A percentile compares a stretch with the other conserved stretches of the same genome.
Evolutionary conservation across 495 filamentous ascomycete species (phyloP).

Genomic region (Trypethelium eluteriae): DNA sequence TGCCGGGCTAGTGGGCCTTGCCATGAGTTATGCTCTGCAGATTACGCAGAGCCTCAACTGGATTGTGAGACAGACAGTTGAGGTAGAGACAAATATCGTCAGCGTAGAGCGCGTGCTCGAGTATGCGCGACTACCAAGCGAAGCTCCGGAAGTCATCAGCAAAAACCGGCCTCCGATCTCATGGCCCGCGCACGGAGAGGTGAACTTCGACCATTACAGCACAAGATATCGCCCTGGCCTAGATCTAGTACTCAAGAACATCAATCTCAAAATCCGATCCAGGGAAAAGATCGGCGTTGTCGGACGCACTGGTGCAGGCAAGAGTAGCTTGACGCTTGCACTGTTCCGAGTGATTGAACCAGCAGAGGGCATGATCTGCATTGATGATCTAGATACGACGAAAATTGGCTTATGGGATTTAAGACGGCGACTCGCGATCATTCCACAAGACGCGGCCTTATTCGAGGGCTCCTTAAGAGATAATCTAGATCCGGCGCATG

Average conservation of each 20-base stretch:
- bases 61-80: slow-evolving; percentile 98
- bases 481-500: slow-evolving; percentile 90
- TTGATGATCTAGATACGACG: slow-evolving; percentile 83
- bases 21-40: slow-evolving; percentile 94
- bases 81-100: slow-evolving; percentile 99
- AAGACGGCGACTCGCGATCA: slow-evolving; percentile 86
- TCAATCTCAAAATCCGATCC: slow-evolving; percentile 84
- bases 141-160: slow-evolving; percentile 90
- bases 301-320: slow-evolving; percentile 91
- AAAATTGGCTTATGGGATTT: slow-evolving; percentile 86
- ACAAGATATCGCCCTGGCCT: slow-evolving; percentile 83
- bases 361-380: slow-evolving; percentile 67
- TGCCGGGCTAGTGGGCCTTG: slow-evolving; percentile 78
- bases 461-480: slow-evolving; percentile 95
- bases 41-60: slow-evolving; percentile 98
- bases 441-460: slow-evolving; percentile 94
- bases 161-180: slow-evolving; percentile 76
- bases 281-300: slow-evolving; percentile 98
- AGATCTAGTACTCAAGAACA: slow-evolving; percentile 85
- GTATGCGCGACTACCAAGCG: slow-evolving; percentile 86
- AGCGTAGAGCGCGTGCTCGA: slow-evolving; percentile 97
- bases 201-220: slow-evolving; percentile 89
- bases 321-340: slow-evolving; percentile 87
- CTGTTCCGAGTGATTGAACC: slow-evolving; percentile 96
- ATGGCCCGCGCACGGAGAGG: slow-evolving; percentile 87